Base-by-base conservation (phyloP, 352 stramenopile species). In the Thalassiosira livingstoniorum region DNA sequence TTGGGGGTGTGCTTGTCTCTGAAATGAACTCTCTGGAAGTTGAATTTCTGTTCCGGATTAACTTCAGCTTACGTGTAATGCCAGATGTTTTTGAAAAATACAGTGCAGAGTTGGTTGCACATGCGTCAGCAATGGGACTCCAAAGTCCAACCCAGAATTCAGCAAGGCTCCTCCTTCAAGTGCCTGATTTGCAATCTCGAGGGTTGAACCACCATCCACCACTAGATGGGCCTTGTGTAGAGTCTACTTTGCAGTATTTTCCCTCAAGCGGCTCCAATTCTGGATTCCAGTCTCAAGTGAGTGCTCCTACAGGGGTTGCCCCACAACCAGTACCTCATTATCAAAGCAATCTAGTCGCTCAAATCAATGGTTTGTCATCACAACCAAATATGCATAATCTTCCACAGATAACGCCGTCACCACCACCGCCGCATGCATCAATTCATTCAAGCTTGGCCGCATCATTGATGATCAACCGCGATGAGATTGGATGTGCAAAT, bases 1-100 rank as follows among this genome's bases (percentile, higher is more conserved):
- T 98, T 34, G 96, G 97, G 35, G 96, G 96, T 25, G 95, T 94
- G 15, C 90, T 96, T 7, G 96, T 96, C 68, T 91, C 86, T 31
- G 96, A 98, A 91, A 98, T 99, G 93, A 99, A 99, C 91, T 94
- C 96, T 61, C 92, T 99, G 7, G 97, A 99, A 83, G 94, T 99
- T 43, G 97, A 99, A 84, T 99, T 99, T 83, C 85, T 99, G 57
- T 97, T 99, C 67, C 87, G 97, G 31, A 97, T 99, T 78, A 99
- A 99, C 90, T 99, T 99, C 75, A 98, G 93, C 66, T 92, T 99
- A 10, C 95, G 98, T 89, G 97, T 99, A 1, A 92, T 82, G 43
- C 85, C 89, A 11, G 89, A 94, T 34, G 68, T 92, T 13, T 95
- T 93, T 84, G 69, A 90, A 23, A 93, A 95, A 68, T 95, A 95